Evolutionary conservation across 257 asterid species (phyloP), one percentile per base, ranked within the genome.

Genomic region (Nicotiana paniculata): DNA sequence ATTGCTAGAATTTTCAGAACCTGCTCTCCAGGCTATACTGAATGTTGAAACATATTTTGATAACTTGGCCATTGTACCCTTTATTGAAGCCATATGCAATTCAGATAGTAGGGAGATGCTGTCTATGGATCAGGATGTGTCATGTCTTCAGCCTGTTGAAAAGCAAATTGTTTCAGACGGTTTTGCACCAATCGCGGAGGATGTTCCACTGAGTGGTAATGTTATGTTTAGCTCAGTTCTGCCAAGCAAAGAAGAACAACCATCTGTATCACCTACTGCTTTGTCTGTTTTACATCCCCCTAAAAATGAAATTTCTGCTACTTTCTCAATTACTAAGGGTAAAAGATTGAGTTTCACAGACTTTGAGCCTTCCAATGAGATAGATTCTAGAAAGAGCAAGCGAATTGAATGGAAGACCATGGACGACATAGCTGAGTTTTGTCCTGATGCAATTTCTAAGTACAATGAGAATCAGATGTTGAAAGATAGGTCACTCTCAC

Each of bases 361-460:
- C 39, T 51, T 75, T 26, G 26, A 51, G 46, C 53, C 63, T 28
- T 48, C 63, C 63, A 51, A 51, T 75, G n/a, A 51, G 26, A 75
- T 30, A 18, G 26, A 18, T 24, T 53, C 78, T 4, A 51, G 76
- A 66, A 81, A 57, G 67, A 81, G 53, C 43, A 81, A 28, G 66
- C 77, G 51, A 63, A 32, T 62, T 28, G 68, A 81, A 18, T 91
- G 94, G 94, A 67, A 5, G 72, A 32, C 91, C 61, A 79, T 90
- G 81, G 65, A 82, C 72, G 55, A 89, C 66, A 93, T 84, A 70
- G 83, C 92, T 67, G 88, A 84, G 84, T 61, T 28, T 64, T 85
- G 80, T 82, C 92, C 97, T 15, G 58, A 85, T 83, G 89, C 89
- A 54, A 77, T 92, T 78, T 63, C 76, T 37, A 85, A 84, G 78